These are phyloP conservation scores for Hibiscus syriacus DNA, from an alignment of 345 rosid species.

Conservation along the genomic window DNA sequence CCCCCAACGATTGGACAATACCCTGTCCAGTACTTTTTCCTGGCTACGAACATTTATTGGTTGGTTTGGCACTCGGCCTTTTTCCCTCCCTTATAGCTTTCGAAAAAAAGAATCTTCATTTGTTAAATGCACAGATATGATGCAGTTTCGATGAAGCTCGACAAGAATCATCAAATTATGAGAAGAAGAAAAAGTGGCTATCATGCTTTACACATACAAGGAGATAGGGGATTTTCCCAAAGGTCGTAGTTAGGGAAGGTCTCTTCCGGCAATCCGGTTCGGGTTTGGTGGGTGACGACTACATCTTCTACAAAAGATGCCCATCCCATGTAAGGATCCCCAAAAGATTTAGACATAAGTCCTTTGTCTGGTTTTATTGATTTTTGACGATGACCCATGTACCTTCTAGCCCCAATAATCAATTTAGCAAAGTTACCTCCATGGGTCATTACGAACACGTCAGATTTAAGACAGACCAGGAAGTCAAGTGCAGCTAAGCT, in stretches of 20 bases:
- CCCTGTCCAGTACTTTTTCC: too few relatives aligned
- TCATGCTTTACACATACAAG: constrained; percentile 99
- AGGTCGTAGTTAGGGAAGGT: constrained; percentile 97
- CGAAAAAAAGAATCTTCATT: too few relatives aligned
- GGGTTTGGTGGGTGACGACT: constrained; percentile 82
- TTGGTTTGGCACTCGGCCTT: too few relatives aligned
- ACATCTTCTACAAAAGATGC: constrained; percentile 96
- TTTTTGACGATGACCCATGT: constrained; percentile 93
- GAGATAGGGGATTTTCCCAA: constrained; percentile 98
- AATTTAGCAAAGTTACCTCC: constrained; percentile 99
- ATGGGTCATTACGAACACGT: constrained; percentile 98
- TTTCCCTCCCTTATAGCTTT: too few relatives aligned
- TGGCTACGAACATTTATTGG: too few relatives aligned
- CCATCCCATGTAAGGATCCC: constrained; percentile 99
- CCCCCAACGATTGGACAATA: too few relatives aligned
- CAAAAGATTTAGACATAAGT: constrained; percentile 93
- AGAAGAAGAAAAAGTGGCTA: background rate
- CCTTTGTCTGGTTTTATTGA: constrained; percentile 99
- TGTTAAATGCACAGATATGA: background rate
- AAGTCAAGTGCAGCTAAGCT: constrained; percentile 97
- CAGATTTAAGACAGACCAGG: constrained; percentile 92
- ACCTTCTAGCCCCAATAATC: constrained; percentile 92
- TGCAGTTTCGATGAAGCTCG: constrained; percentile 10
- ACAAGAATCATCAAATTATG: constrained; percentile 5
- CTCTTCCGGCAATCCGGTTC: constrained; percentile 97